A percentile compares a stretch with the other conserved stretches of the same genome.
These are phyloP conservation scores for Fusarium mexicanum DNA, from an alignment of 2,329 filamentous ascomycete species.

Conservation along the genomic window DNA sequence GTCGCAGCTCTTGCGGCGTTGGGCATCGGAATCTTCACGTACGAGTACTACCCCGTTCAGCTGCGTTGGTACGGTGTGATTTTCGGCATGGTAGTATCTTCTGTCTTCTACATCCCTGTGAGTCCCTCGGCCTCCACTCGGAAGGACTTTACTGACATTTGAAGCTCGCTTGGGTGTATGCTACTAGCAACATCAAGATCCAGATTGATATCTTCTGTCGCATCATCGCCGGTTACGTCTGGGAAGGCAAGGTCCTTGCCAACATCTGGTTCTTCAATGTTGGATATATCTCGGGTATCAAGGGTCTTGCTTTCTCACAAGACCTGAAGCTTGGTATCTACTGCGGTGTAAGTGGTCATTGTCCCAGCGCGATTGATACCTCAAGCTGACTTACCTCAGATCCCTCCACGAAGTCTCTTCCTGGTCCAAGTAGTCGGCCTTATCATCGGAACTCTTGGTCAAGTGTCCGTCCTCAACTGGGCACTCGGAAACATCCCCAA, in stretches of 20 bases:
- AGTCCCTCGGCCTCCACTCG: not conserved
- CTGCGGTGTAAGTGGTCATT: conserved; percentile 38
- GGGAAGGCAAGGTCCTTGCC: conserved; percentile 53
- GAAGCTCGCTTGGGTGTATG: conserved; percentile 47
- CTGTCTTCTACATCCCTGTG: conserved; percentile 45
- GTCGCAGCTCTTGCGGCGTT: conserved; percentile 29
- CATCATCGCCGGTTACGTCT: conserved; percentile 56
- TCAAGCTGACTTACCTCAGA: conserved; percentile 34
- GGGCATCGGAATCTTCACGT: conserved; percentile 44
- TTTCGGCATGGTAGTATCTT: conserved; percentile 42
- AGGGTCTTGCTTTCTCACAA: conserved; percentile 53
- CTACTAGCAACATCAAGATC: conserved; percentile 55
- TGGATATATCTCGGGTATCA: conserved; percentile 54
- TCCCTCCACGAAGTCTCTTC: conserved; percentile 57
- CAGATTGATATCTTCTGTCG: conserved; percentile 57
- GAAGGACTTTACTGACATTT: not conserved
- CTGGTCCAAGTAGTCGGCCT: conserved; percentile 55
- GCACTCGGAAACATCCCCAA: conserved; percentile 56
- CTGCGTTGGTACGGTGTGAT: conserved; percentile 47
- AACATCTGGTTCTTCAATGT: conserved; percentile 53
- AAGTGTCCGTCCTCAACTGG: conserved; percentile 53
- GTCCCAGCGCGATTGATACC: fast-evolving
- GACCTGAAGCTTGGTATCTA: conserved; percentile 59
- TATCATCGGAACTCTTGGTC: conserved; percentile 55
- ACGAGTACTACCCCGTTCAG: conserved; percentile 46